These are phyloP conservation scores for Dactylellina leptospora DNA, from an alignment of 2,329 filamentous ascomycete genomes.

Conservation along the genomic window DNA sequence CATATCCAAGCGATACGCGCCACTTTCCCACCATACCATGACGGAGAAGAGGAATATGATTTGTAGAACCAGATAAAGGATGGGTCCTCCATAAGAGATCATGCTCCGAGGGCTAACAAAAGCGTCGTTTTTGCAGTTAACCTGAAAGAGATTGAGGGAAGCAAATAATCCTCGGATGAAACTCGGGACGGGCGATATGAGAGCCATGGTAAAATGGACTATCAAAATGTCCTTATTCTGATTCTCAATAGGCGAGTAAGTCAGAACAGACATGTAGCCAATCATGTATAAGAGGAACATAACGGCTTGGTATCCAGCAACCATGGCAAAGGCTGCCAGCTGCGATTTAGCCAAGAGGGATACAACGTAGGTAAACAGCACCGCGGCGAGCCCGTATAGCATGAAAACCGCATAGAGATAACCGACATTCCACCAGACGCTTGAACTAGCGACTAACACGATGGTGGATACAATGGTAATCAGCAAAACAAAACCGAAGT, in stretches of 20 bases:
- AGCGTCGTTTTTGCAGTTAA: slow-evolving; percentile 73
- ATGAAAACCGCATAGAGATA: slow-evolving; percentile 84
- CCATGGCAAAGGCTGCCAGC: slow-evolving; percentile 83
- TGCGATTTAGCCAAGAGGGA: slow-evolving; percentile 82
- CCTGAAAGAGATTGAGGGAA: slow-evolving; percentile 82
- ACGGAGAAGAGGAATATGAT: slow-evolving; percentile 74
- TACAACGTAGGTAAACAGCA: slow-evolving; percentile 78
- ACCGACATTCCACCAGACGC: slow-evolving; percentile 78
- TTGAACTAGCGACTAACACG: slow-evolving; percentile 68
- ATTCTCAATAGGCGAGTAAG: slow-evolving; percentile 74
- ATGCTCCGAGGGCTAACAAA: slow-evolving; percentile 75
- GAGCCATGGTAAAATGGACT: slow-evolving; percentile 77
- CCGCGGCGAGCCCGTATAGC: slow-evolving; percentile 81
- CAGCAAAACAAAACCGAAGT: slow-evolving; percentile 75
- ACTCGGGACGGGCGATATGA: slow-evolving; percentile 79
- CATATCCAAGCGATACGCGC: slow-evolving; percentile 64
- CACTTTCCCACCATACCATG: slow-evolving; percentile 82
- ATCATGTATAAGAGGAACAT: slow-evolving; percentile 77
- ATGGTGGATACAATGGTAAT: slow-evolving; percentile 65
- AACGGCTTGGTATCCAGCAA: slow-evolving; percentile 77
- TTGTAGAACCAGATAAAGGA: slow-evolving; percentile 82
- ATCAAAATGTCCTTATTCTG: slow-evolving; percentile 74
- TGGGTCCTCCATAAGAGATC: slow-evolving; percentile 80
- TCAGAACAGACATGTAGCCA: slow-evolving; percentile 75
- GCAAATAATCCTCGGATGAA: slow-evolving; percentile 78